Percentiles rank a stretch among this genome's conserved stretches.
These are phyloP conservation scores for Phanerodontia chrysosporium DNA, from an alignment of 768 basidiomycete species.

Conservation along the genomic window DNA sequence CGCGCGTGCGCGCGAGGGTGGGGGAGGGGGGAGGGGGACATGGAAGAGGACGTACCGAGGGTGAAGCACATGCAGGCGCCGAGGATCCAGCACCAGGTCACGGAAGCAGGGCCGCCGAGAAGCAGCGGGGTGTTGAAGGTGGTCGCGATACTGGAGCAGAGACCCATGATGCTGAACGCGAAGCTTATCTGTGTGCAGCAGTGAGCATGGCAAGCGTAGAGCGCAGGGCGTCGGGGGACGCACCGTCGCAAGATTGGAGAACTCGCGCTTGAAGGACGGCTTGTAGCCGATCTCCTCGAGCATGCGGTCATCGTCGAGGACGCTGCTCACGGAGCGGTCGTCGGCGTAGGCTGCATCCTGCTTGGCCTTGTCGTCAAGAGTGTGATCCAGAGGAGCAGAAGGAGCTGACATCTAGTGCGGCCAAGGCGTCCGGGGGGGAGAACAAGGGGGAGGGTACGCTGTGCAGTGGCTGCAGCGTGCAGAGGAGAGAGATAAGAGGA, in stretches of 20 bases:
- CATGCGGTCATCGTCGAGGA: conserved; percentile 54
- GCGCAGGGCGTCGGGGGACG: conserved; percentile 18
- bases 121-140: conserved; percentile 74
- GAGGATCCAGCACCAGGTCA: conserved; percentile 74
- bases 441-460: no score
- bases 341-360: background rate
- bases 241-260: conserved; percentile 77
- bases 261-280: conserved; percentile 82
- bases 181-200: conserved; percentile 51
- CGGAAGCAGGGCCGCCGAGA: conserved; percentile 66
- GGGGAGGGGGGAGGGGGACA: background rate
- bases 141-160: conserved; percentile 74
- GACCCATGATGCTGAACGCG: conserved; percentile 78
- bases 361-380: background rate
- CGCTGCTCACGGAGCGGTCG: conserved; percentile 6
- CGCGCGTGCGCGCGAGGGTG: background rate
- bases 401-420: background rate
- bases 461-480: no score
- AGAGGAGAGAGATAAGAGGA: no score
- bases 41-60: conserved; percentile 36
- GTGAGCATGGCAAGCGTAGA: background rate
- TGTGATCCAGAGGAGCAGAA: background rate
- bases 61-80: conserved; percentile 73
- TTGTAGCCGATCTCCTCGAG: conserved; percentile 67
- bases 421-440: background rate